A percentile compares a stretch with the other conserved stretches of the same genome.
Conservation (phyloP, 2,329 filamentous ascomycete species). For the Fusarium clavum region DNA sequence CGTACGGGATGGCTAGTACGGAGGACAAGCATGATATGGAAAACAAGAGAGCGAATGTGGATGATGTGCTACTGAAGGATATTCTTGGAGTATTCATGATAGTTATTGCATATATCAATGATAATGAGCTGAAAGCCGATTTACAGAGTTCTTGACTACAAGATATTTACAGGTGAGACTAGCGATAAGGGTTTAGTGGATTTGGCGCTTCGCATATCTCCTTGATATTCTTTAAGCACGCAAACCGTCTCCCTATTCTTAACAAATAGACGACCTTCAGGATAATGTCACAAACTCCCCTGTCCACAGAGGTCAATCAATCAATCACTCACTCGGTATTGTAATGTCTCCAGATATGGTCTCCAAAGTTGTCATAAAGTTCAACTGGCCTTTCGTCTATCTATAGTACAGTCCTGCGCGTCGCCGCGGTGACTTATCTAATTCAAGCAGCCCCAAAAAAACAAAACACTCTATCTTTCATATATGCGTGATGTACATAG, state of each 20-base stretch:
- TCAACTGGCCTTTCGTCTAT: not conserved
- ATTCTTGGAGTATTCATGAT: constrained; percentile 16
- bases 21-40: constrained; percentile 22
- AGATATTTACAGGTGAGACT: not conserved
- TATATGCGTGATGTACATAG: not conserved
- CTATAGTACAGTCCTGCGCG: not conserved
- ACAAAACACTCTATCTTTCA: not conserved
- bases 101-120: constrained; percentile 21
- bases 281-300: not conserved
- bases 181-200: not conserved
- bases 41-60: constrained; percentile 11
- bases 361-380: not conserved
- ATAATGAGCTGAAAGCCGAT: constrained; percentile 20
- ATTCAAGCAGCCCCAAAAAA: not conserved
- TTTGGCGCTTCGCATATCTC: not conserved
- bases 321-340: not conserved
- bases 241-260: too few species aligned
- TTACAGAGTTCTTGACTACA: not conserved
- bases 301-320: not conserved
- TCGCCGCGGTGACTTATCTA: not conserved
- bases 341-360: not conserved
- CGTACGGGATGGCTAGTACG: constrained; percentile 25
- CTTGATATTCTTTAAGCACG: not conserved
- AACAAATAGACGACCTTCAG: not conserved
- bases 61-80: not conserved